Percentiles rank a stretch among this genome's conserved stretches.
Evolutionary conservation across 2,329 filamentous ascomycete genomes (phyloP).

Genomic region (Colletotrichum filicis): DNA sequence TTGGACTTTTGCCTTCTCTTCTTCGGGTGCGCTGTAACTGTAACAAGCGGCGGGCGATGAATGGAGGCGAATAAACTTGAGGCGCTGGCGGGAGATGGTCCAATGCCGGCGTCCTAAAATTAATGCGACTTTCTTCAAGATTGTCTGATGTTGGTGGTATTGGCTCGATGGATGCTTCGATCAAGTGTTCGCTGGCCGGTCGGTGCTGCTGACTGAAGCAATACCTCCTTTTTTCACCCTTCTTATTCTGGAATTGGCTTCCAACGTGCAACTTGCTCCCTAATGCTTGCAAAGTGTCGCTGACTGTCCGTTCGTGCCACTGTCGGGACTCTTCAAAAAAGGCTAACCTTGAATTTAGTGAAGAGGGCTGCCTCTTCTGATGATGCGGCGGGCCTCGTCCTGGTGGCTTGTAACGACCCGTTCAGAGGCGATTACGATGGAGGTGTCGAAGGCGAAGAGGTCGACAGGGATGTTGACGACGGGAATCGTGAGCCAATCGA

Average conservation of each 20-base stretch:
- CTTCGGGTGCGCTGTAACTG: background rate
- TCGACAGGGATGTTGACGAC: constrained; percentile 11
- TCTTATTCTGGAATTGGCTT: background rate
- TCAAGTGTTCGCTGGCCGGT: background rate
- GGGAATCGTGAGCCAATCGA: constrained; percentile 25
- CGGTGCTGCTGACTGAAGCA: constrained; percentile 13
- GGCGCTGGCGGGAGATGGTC: constrained; percentile 19
- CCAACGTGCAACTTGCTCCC: background rate
- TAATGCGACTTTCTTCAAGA: background rate
- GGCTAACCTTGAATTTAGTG: background rate
- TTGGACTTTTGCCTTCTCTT: constrained; percentile 7
- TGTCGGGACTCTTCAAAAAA: background rate
- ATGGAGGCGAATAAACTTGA: constrained; percentile 27
- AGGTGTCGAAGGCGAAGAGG: background rate
- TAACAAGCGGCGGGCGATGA: constrained; percentile 8
- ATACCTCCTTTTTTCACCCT: background rate
- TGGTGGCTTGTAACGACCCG: background rate
- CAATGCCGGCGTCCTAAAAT: background rate
- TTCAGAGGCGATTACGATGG: background rate
- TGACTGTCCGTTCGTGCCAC: constrained; percentile 8
- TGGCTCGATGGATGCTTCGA: background rate
- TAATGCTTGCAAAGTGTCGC: constrained; percentile 10
- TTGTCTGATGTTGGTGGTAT: background rate
- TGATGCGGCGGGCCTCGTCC: background rate
- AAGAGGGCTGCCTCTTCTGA: background rate